Conservation (phyloP, 106 monocot genomes). For the Dactylorhiza incarnata region DNA sequence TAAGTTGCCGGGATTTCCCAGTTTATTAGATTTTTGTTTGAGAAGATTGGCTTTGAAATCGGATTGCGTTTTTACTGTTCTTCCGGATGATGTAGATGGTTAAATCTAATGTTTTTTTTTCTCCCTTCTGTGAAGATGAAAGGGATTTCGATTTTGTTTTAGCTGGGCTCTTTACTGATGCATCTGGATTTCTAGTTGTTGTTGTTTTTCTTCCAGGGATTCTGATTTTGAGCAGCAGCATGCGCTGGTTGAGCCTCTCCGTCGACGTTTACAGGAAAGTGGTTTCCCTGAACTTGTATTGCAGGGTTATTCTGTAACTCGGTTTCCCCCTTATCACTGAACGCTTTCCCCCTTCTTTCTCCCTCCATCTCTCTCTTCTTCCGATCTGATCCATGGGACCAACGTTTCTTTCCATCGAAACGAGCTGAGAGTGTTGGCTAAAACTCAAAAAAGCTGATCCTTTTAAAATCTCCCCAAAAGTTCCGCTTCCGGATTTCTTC, state of each 20-base stretch:
- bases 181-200: too few species aligned
- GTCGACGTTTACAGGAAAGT: slow-evolving; percentile 52
- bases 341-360: neutral
- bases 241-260: slow-evolving; percentile 62
- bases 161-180: too few species aligned
- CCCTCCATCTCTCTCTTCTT: neutral
- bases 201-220: neutral
- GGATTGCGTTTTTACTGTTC: too few species aligned
- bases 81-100: too few species aligned
- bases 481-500: neutral
- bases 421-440: neutral
- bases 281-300: slow-evolving; percentile 67
- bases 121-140: too few species aligned
- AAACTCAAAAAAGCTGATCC: neutral
- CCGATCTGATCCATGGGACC: neutral
- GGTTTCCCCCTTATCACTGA: neutral
- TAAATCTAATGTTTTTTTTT: too few species aligned
- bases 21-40: neutral
- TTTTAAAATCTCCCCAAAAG: neutral
- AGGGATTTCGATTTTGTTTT: too few species aligned
- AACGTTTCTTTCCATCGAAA: neutral
- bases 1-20: neutral
- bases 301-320: slow-evolving; percentile 80
- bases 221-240: slow-evolving; percentile 14
- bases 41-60: neutral